phyloP scores from a whole-genome alignment of 2,329 filamentous ascomycete species.

The Stemphylium vesicarium region DNA sequence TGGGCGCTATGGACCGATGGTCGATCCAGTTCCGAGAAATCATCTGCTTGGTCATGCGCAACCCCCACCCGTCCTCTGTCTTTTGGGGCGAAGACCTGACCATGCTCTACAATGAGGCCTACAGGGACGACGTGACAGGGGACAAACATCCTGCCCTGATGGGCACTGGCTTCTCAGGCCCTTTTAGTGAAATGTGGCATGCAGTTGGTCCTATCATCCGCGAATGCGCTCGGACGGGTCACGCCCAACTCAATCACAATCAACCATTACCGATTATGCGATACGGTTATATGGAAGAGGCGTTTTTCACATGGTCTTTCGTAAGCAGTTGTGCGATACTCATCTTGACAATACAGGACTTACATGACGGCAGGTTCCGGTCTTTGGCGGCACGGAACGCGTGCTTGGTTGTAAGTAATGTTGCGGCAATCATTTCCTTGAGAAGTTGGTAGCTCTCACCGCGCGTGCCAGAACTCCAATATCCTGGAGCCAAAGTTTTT shows the following conservation, averaged over 20 bases:
- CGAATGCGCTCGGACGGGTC: slow-evolving; percentile 39
- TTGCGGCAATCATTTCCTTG: neutral
- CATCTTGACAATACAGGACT: neutral
- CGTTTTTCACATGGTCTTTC: slow-evolving; percentile 55
- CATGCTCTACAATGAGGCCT: slow-evolving; percentile 51
- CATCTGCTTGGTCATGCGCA: slow-evolving; percentile 40
- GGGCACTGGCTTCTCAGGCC: slow-evolving; percentile 42
- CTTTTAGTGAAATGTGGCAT: slow-evolving; percentile 51
- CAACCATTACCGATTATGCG: slow-evolving; percentile 39
- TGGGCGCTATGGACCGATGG: slow-evolving; percentile 58
- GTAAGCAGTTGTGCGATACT: slow-evolving; percentile 2
- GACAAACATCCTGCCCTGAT: slow-evolving; percentile 39
- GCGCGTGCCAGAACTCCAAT: no score
- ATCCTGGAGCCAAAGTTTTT: no score
- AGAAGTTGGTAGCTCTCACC: no score
- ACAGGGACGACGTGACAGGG: slow-evolving; percentile 41
- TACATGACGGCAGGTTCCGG: slow-evolving; percentile 32
- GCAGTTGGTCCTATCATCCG: slow-evolving; percentile 43
- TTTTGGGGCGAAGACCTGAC: slow-evolving; percentile 46
- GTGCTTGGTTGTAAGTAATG: slow-evolving; percentile 35
- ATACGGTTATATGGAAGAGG: slow-evolving; percentile 39
- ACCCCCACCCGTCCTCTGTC: slow-evolving; percentile 38
- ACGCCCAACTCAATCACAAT: slow-evolving; percentile 36
- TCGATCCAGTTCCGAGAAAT: slow-evolving; percentile 55
- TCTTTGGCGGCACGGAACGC: slow-evolving; percentile 48